Conservation (phyloP, 441 rosid species). For the Aquilaria agallochum region DNA sequence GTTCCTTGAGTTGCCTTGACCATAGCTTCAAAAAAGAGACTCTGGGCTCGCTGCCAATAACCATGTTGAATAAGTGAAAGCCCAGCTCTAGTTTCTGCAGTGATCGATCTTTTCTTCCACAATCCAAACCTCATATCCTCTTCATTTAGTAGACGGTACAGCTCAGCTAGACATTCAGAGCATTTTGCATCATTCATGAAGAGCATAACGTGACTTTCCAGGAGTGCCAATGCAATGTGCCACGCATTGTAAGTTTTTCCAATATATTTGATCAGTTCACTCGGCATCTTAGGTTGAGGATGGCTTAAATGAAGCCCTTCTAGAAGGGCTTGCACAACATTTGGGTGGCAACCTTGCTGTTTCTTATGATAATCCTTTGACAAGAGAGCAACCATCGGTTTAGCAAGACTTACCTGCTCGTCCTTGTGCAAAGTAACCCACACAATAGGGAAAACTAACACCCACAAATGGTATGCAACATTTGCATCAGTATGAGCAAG, state of each 20-base stretch:
- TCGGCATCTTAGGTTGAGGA: constrained; percentile 99
- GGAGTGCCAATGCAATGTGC: constrained; percentile 89
- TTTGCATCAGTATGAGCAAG: constrained; percentile 90
- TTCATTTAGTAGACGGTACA: constrained; percentile 90
- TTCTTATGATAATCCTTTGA: constrained; percentile 96
- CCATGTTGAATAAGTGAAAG: constrained; percentile 98
- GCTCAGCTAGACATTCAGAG: constrained; percentile 94
- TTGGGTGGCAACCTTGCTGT: constrained; percentile 91
- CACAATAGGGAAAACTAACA: constrained; percentile 94
- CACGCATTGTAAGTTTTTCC: constrained; percentile 99
- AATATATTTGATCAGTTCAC: constrained; percentile 94
- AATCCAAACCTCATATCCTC: constrained; percentile 99
- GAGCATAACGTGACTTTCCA: constrained; percentile 92
- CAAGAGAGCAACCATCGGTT: constrained; percentile 81
- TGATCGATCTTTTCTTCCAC: constrained; percentile 92
- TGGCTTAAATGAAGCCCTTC: constrained; percentile 99
- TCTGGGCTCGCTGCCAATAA: constrained; percentile 94
- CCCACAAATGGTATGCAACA: constrained; percentile 99
- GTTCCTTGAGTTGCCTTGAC: constrained; percentile 99
- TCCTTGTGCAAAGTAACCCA: constrained; percentile 92
- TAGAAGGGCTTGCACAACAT: constrained; percentile 98
- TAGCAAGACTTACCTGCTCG: constrained; percentile 81
- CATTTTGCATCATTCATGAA: constrained; percentile 86
- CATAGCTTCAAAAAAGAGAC: constrained; percentile 95
- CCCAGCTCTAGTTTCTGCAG: constrained; percentile 95